These are phyloP conservation scores for Hippophae rhamnoides DNA, from an alignment of 306 rosid genomes.

Conservation along the genomic window DNA sequence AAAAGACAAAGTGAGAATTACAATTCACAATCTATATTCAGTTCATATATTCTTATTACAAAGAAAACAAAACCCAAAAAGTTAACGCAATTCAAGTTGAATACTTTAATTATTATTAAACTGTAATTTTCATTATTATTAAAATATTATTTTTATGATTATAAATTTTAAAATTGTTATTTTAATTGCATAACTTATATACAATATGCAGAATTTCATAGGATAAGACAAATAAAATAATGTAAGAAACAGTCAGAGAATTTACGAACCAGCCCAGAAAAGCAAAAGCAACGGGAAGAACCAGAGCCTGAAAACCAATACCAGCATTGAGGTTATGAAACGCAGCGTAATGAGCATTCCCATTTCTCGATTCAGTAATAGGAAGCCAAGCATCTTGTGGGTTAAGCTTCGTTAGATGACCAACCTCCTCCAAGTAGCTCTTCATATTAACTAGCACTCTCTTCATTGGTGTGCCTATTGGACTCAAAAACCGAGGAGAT, in stretches of 20 bases:
- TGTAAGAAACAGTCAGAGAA: background rate
- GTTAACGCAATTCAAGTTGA: no score
- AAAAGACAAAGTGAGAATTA: no score
- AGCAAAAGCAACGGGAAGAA: slow-evolving; percentile 91
- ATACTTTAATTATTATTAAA: no score
- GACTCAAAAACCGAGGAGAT: slow-evolving; percentile 95
- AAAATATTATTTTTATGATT: no score
- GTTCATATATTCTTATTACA: no score
- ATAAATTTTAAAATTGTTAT: no score
- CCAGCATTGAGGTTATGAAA: slow-evolving; percentile 98
- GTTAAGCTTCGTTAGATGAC: slow-evolving; percentile 90
- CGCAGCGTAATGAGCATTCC: slow-evolving; percentile 95
- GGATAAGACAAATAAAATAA: background rate
- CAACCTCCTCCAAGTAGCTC: slow-evolving; percentile 90
- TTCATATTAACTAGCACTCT: slow-evolving; percentile 85
- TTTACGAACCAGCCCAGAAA: slow-evolving; percentile 79
- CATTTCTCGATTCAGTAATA: slow-evolving; percentile 93
- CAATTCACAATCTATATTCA: no score
- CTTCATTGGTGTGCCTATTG: slow-evolving; percentile 98
- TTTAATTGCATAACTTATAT: no score
- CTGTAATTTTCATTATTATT: no score
- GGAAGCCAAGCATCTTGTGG: slow-evolving; percentile 99
- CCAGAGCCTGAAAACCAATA: slow-evolving; percentile 82
- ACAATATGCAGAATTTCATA: background rate
- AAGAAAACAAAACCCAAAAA: no score